A percentile compares a stretch with the other conserved stretches of the same genome.
Evolutionary conservation across 495 filamentous ascomycete genomes (phyloP).

Genomic region (Penicillium cosmopolitanum): DNA sequence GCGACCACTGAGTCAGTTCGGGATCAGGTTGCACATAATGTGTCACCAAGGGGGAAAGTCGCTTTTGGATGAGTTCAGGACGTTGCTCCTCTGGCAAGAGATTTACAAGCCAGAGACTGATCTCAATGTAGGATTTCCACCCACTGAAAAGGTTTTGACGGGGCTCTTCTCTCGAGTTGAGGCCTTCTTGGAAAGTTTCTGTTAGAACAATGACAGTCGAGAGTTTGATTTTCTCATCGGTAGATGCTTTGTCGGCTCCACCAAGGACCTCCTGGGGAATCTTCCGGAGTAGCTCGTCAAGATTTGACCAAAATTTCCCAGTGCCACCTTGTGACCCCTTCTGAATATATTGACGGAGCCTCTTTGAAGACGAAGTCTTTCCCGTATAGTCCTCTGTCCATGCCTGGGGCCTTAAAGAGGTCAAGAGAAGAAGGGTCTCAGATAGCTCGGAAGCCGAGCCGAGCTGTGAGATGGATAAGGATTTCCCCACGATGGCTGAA

Average conservation of each 20-base stretch:
- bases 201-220: constrained; percentile 51
- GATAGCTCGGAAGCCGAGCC: constrained; percentile 74
- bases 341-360: constrained; percentile 73
- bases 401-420: constrained; percentile 62
- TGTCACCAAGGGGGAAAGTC: constrained; percentile 59
- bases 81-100: constrained; percentile 50
- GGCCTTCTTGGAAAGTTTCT: constrained; percentile 66
- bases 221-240: constrained; percentile 25
- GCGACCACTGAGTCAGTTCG: constrained; percentile 52
- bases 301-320: constrained; percentile 69
- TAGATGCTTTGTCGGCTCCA: constrained; percentile 51
- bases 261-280: constrained; percentile 60
- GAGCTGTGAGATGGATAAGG: constrained; percentile 66
- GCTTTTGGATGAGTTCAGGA: constrained; percentile 48
- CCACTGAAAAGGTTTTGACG: constrained; percentile 64
- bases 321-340: constrained; percentile 78
- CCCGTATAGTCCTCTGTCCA: constrained; percentile 73
- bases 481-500: constrained; percentile 67
- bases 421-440: constrained; percentile 63
- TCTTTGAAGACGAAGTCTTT: constrained; percentile 66
- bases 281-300: constrained; percentile 60
- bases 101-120: constrained; percentile 51
- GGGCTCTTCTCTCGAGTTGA: constrained; percentile 74
- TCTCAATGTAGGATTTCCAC: constrained; percentile 73
- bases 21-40: constrained; percentile 58